These are phyloP conservation scores for Hericium alpestre DNA, from an alignment of 768 basidiomycete genomes.

Conservation along the genomic window DNA sequence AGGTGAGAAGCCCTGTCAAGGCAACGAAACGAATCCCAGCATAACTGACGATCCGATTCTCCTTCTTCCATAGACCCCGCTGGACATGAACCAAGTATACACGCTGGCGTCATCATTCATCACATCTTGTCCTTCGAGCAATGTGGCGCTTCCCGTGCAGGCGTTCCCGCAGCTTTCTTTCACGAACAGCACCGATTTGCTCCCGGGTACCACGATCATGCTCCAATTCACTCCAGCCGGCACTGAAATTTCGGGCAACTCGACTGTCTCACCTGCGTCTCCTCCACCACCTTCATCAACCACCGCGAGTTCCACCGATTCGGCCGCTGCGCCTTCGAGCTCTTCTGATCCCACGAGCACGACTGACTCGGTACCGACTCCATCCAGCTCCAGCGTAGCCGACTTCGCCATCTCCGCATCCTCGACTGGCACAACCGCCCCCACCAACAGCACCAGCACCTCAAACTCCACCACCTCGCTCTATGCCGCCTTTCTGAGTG, in stretches of 20 bases:
- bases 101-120: slow-evolving; percentile 36
- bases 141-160: slow-evolving; percentile 37
- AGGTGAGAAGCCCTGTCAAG: slow-evolving; percentile 19
- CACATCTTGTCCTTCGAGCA: slow-evolving; percentile 40
- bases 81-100: slow-evolving; percentile 29
- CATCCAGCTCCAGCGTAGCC: no score
- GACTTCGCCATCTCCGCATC: no score
- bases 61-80: slow-evolving; percentile 24
- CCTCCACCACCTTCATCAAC: no score
- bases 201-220: slow-evolving; percentile 2
- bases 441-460: no score
- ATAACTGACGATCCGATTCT: slow-evolving; percentile 19
- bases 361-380: no score
- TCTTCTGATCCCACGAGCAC: no score
- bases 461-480: neutral
- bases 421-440: no score
- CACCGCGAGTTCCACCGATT: no score
- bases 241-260: neutral
- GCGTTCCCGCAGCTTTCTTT: slow-evolving; percentile 41
- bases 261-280: no score
- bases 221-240: slow-evolving; percentile 2
- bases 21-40: slow-evolving; percentile 14
- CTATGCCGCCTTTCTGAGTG: slow-evolving; percentile 12
- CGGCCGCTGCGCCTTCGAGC: no score
- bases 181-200: slow-evolving; percentile 3